phyloP scores from a whole-genome alignment of 805 yeast genomes.

The Wickerhamomyces alni region DNA sequence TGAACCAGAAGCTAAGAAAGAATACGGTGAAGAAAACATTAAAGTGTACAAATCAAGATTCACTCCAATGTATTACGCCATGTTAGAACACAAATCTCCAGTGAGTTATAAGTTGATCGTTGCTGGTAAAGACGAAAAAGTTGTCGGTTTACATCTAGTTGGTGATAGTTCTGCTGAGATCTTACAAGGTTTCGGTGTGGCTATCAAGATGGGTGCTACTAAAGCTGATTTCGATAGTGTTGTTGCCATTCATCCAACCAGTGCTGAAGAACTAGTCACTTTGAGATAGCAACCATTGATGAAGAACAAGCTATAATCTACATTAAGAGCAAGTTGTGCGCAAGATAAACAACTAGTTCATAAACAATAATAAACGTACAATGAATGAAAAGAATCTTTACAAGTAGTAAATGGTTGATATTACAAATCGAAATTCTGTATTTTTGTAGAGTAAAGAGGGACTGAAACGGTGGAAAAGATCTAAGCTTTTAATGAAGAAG shows the following conservation, averaged over 20 bases:
- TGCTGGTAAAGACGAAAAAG: conserved; percentile 81
- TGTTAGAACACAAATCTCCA: conserved; percentile 73
- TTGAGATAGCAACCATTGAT: conserved; percentile 19
- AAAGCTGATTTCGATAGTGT: conserved; percentile 91
- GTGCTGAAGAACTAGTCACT: conserved; percentile 97
- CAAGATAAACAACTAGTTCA: too few relatives aligned
- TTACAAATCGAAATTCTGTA: background rate
- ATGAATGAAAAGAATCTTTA: too few relatives aligned
- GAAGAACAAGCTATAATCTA: too few relatives aligned
- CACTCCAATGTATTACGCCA: conserved; percentile 90
- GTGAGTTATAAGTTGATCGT: conserved; percentile 80
- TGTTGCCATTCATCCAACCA: conserved; percentile 98
- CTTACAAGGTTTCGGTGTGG: conserved; percentile 97
- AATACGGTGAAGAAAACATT: conserved; percentile 75
- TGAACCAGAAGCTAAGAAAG: conserved; percentile 67
- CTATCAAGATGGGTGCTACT: conserved; percentile 98
- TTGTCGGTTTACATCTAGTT: conserved; percentile 89
- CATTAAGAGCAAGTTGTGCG: too few relatives aligned
- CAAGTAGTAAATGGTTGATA: too few relatives aligned
- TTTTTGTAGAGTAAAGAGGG: background rate
- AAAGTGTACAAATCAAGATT: conserved; percentile 80
- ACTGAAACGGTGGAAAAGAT: conserved; percentile 1
- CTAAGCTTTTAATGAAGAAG: conserved; percentile 94
- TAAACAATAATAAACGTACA: too few relatives aligned
- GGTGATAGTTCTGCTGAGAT: conserved; percentile 92